phyloP scores from a whole-genome alignment of 2,329 filamentous ascomycete species.

The Gaeumannomyces sp. region DNA sequence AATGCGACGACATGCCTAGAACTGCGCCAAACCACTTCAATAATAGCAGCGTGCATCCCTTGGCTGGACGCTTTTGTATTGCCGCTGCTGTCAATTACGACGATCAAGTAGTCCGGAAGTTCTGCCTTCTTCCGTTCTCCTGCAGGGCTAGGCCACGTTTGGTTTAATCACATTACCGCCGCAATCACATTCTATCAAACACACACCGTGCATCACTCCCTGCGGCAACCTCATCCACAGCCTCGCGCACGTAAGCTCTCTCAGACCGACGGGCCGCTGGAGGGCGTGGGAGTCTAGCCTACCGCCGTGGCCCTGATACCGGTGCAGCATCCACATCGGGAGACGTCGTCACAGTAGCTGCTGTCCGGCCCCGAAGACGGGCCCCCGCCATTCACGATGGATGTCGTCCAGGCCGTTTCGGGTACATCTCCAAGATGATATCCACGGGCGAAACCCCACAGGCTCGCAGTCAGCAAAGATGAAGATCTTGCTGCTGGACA shows the following conservation, averaged over 20 bases:
- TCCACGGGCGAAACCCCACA: constrained; percentile 65
- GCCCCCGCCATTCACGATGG: constrained; percentile 57
- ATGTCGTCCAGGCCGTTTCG: constrained; percentile 85
- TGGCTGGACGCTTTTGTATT: not conserved
- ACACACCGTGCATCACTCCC: not conserved
- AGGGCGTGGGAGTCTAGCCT: not conserved
- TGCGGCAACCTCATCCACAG: not conserved
- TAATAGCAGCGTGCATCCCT: not conserved
- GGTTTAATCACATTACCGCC: not conserved
- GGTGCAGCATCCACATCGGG: not conserved
- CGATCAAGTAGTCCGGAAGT: not conserved
- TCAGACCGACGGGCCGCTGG: not conserved
- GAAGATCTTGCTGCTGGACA: constrained; percentile 94
- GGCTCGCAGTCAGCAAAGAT: constrained; percentile 77
- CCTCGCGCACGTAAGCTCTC: not conserved
- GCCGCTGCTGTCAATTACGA: not conserved
- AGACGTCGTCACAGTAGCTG: not conserved
- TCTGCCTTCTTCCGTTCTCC: no score
- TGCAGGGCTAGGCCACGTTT: not conserved
- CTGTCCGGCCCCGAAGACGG: constrained; percentile 5
- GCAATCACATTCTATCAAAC: not conserved
- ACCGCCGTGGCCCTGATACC: not conserved
- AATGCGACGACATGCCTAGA: not conserved
- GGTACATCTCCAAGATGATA: constrained; percentile 96
- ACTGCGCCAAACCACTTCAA: not conserved